phyloP scores from a whole-genome alignment of 805 yeast species.

The Priceomyces melissophilus region DNA sequence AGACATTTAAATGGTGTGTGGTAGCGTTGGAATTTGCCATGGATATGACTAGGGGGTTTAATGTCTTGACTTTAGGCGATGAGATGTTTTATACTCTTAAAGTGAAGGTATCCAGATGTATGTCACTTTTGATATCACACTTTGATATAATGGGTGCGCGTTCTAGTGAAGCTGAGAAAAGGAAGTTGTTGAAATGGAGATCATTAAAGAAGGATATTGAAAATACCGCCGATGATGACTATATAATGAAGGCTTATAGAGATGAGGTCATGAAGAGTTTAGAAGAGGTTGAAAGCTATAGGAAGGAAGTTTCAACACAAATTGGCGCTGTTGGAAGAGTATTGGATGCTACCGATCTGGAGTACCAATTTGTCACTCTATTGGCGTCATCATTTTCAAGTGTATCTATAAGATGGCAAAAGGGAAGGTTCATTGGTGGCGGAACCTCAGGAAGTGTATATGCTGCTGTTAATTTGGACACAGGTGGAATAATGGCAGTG shows the following conservation, averaged over 20 bases:
- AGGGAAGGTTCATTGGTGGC: constrained; percentile 88
- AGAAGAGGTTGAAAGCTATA: constrained; percentile 54
- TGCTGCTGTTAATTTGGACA: constrained; percentile 87
- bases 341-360: constrained; percentile 80
- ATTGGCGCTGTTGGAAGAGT: constrained; percentile 73
- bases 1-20: constrained; percentile 95
- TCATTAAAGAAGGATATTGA: constrained; percentile 52
- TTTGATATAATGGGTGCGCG: constrained; percentile 98
- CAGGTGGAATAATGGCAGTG: constrained; percentile 96
- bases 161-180: constrained; percentile 65
- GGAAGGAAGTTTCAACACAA: constrained; percentile 42
- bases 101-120: constrained; percentile 86
- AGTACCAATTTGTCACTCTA: constrained; percentile 79
- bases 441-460: constrained; percentile 95
- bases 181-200: constrained; percentile 52
- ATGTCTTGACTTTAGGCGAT: constrained; percentile 75
- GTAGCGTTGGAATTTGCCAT: constrained; percentile 92
- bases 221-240: constrained; percentile 38
- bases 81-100: constrained; percentile 71
- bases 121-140: constrained; percentile 89
- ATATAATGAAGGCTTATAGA: constrained; percentile 48
- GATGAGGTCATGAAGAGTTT: constrained; percentile 68
- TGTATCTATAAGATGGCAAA: constrained; percentile 95
- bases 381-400: constrained; percentile 87
- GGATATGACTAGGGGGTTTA: constrained; percentile 89